Evolutionary conservation across 768 basidiomycete genomes (phyloP).

Genomic region (Rhizopogon vesiculosus): DNA sequence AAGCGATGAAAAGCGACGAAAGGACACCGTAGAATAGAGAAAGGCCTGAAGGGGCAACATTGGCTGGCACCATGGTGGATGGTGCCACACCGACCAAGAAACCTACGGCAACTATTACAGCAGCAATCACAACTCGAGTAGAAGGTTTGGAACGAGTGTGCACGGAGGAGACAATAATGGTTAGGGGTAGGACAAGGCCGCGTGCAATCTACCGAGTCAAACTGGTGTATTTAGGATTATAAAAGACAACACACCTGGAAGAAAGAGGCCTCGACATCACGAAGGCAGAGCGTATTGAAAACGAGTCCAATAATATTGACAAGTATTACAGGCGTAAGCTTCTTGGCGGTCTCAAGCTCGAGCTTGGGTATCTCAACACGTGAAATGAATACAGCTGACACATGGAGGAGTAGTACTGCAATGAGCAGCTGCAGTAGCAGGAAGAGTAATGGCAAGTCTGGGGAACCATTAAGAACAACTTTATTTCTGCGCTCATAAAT

Average conservation of each 20-base stretch:
- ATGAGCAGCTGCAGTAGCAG: constrained; percentile 64
- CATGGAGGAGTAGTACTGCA: constrained; percentile 61
- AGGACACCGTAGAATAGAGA: constrained; percentile 67
- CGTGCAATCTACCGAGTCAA: constrained; percentile 60
- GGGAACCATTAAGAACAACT: constrained; percentile 63
- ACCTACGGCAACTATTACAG: constrained; percentile 62
- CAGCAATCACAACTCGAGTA: constrained; percentile 49
- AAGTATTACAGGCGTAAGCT: constrained; percentile 56
- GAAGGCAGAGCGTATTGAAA: constrained; percentile 75
- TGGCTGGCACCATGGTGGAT: constrained; percentile 35
- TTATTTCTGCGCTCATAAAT: constrained; percentile 51
- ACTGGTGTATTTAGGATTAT: background rate
- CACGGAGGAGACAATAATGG: constrained; percentile 66
- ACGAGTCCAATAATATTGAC: constrained; percentile 73
- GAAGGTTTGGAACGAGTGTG: constrained; percentile 53
- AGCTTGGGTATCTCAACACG: constrained; percentile 55
- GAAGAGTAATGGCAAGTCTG: constrained; percentile 64
- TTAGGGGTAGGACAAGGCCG: constrained; percentile 79
- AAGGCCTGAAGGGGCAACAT: constrained; percentile 44
- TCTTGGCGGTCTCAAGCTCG: constrained; percentile 48
- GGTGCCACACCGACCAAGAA: constrained; percentile 77
- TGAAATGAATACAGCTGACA: constrained; percentile 40
- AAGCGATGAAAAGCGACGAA: constrained; percentile 70
- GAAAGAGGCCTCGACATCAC: constrained; percentile 76
- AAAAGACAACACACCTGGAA: constrained; percentile 51